Base-by-base conservation (phyloP, 306 rosid species). In the Prunus padus region DNA sequence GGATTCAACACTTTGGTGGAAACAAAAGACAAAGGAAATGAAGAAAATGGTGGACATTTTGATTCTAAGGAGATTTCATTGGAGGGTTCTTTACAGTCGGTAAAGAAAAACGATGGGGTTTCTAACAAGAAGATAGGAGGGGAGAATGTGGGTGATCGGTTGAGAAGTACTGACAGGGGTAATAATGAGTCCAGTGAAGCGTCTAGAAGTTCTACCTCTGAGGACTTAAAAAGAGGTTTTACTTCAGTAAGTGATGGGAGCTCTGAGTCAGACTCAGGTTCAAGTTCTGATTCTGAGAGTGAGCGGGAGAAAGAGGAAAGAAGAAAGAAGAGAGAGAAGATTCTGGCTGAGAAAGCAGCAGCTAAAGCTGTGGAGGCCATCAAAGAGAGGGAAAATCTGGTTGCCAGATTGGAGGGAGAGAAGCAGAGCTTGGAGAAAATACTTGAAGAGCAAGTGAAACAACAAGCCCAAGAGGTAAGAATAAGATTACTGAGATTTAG, bases 321-420 rank as follows among this genome's bases (percentile, higher is more conserved):
- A 82, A 90, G 80, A 73, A 89, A 79, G 83, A 89, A 76, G 81
- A 87, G 84, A 82, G 89, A 92, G 83, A 80, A 81, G 84, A 80
- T 90, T 69, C 88, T 96, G 71, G 96, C 93, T 45, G 99, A 96
- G 87, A 89, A 87, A 84, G 92, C 89, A 13, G 97, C 96, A 49
- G 98, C 96, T 59, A 92, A 87, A 81, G 98, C 97, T 78, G 71
- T 73, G 65, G 93, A 85, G 76, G 92, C 82, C 72, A 90, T 96
- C 79, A 88, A 92, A 82, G 98, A 90, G 79, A 79, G 85, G 82
- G 98, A 96, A 81, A 88, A 96, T 75, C 83, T 78, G 73, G 98
- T 92, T 80, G 99, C 98, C 65, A 90, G 89, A 83, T 82, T 96
- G 88, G 99, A 96, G 78, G 99, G 99, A 9, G 98, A 96, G 89